phyloP scores from a whole-genome alignment of 495 filamentous ascomycete species.

The Annulohypoxylon stygium region DNA sequence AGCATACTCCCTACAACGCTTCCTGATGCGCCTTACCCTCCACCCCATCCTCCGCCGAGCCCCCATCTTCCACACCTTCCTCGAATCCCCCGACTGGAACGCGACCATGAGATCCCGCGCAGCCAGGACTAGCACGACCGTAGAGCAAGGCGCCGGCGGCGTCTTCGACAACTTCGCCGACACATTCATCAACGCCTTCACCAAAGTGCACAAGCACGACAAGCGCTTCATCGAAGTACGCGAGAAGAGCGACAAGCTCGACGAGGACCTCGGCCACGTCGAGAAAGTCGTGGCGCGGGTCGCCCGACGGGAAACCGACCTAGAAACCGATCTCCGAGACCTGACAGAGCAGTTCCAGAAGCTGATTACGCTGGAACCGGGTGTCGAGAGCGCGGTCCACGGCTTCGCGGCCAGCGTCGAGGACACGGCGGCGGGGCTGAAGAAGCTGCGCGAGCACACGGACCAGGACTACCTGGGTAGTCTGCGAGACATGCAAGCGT shows the following conservation, averaged over 20 bases:
- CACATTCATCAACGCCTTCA: slow-evolving; percentile 97
- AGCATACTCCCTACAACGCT: slow-evolving; percentile 91
- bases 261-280: slow-evolving; percentile 92
- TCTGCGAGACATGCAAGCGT: slow-evolving; percentile 92
- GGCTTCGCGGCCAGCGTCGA: slow-evolving; percentile 89
- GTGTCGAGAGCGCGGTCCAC: slow-evolving; percentile 81
- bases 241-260: slow-evolving; percentile 93
- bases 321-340: slow-evolving; percentile 90
- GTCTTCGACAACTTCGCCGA: slow-evolving; percentile 96
- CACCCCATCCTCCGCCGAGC: slow-evolving; percentile 92
- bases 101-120: slow-evolving; percentile 87
- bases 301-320: slow-evolving; percentile 85
- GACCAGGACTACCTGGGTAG: slow-evolving; percentile 95
- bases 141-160: slow-evolving; percentile 62
- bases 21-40: slow-evolving; percentile 85
- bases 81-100: slow-evolving; percentile 96
- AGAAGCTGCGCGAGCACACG: slow-evolving; percentile 85
- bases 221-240: slow-evolving; percentile 93
- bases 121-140: slow-evolving; percentile 68
- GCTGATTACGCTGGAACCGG: slow-evolving; percentile 88
- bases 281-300: slow-evolving; percentile 94
- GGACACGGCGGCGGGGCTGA: slow-evolving; percentile 80
- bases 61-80: slow-evolving; percentile 83
- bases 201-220: slow-evolving; percentile 95
- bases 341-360: slow-evolving; percentile 94